Conservation (phyloP, 73 alveolate genomes). For the Paramecium sonneborni region DNA sequence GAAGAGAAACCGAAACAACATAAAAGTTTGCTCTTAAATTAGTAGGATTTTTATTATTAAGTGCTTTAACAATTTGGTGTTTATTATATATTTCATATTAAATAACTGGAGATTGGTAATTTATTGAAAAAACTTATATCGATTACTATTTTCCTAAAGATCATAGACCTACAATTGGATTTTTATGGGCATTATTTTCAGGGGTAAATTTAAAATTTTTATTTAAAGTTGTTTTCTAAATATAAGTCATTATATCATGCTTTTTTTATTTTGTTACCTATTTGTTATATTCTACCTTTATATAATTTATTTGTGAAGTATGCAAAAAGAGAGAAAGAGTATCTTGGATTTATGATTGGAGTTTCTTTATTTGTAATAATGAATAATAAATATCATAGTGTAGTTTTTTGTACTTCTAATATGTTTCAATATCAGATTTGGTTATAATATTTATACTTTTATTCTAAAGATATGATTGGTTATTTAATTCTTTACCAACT, state of each 20-base stretch:
- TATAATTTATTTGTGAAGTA: conserved; percentile 34
- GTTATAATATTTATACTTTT: neutral
- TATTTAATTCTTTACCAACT: neutral
- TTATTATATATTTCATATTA: neutral
- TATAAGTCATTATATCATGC: conserved; percentile 49
- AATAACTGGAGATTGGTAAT: conserved; percentile 33
- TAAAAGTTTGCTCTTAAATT: neutral
- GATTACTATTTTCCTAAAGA: conserved; percentile 48
- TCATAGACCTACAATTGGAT: conserved; percentile 56
- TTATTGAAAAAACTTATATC: conserved; percentile 2
- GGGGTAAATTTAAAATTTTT: neutral
- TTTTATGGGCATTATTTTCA: conserved; percentile 50
- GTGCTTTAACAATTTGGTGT: neutral
- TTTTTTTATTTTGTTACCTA: conserved; percentile 2
- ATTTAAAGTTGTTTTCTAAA: neutral
- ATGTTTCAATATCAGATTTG: neutral
- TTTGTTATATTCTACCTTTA: conserved; percentile 35
- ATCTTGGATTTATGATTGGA: conserved; percentile 51
- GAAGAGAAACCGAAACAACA: neutral
- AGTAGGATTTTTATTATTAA: neutral
- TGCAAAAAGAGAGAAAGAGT: neutral
- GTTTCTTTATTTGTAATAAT: conserved; percentile 28
- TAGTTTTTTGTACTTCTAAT: neutral
- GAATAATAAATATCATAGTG: neutral
- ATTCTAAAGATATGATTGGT: conserved; percentile 41